phyloP scores from a whole-genome alignment of 2,329 filamentous ascomycete species.

The Allantophomopsis lycopodina region DNA sequence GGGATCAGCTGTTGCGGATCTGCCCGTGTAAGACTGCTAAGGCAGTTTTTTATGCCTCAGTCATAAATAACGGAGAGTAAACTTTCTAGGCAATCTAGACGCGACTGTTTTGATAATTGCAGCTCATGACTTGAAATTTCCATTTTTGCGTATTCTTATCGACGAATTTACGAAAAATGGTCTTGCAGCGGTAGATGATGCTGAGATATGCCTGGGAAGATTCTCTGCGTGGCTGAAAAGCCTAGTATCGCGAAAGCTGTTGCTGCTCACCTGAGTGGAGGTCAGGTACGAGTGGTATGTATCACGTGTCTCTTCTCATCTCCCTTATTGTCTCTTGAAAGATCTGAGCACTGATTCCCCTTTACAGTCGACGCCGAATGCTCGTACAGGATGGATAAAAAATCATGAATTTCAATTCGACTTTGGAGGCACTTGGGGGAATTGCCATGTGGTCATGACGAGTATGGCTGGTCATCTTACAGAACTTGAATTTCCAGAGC shows the following conservation, averaged over 20 bases:
- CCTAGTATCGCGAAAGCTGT: constrained; percentile 94
- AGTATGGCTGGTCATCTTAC: constrained; percentile 84
- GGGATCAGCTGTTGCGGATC: no score
- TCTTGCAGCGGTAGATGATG: not conserved
- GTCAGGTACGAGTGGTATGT: constrained; percentile 53
- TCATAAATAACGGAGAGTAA: no score
- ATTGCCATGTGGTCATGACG: constrained; percentile 83
- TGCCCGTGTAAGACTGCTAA: no score
- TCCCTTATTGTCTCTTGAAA: not conserved
- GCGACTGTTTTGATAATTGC: no score
- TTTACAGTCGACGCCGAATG: no score
- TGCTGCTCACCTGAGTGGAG: constrained; percentile 75
- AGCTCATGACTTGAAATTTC: no score
- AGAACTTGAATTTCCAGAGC: constrained; percentile 58
- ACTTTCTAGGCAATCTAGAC: no score
- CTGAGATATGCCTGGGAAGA: constrained; percentile 23
- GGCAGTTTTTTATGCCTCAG: no score
- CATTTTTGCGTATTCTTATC: no score
- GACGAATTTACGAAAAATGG: no score
- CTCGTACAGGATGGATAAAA: constrained; percentile 51
- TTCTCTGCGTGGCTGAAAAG: constrained; percentile 74
- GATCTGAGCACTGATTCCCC: not conserved
- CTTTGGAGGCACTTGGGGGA: constrained; percentile 70
- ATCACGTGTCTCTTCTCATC: constrained; percentile 6
- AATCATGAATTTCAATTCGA: constrained; percentile 89